Evolutionary conservation across 2,329 filamentous ascomycete species (phyloP), one percentile per base, ranked within the genome.

Genomic region (Stromatinia cepivora): DNA sequence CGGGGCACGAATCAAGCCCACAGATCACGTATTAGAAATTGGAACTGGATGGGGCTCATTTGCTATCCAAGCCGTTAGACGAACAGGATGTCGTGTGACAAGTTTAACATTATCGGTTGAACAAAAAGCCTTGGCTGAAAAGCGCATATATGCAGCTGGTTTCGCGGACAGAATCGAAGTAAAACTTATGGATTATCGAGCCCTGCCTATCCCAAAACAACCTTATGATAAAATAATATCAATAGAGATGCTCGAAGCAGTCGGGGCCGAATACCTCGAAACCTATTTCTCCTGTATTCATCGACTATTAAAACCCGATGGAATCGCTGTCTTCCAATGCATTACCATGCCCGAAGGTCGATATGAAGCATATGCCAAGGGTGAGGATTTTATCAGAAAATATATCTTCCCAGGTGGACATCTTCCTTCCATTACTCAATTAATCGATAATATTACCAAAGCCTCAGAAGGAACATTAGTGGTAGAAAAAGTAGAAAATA

Each of bases 381-480:
- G 85, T 3, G 87, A 90, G 77, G 90, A 92, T 76, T 93, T 93
- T 79, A 92, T 93, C 76, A 86, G 89, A 69, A 87, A 88, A 71
- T 92, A 93, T 79, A 92, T 93, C 67, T 93, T 93, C 79, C 91
- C 90, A 0, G 90, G 90, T n/a, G 91, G 90, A 0, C 89, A 92
- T 75, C 81, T 93, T 9, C 87, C 87, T 0, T 85, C 84, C 1
- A 53, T 68, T 15, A 69, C 67, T n/a, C 84, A 88, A 72, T 79
- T 89, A 25, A 79, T 89, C 34, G 81, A 83, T 63, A 84, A 88
- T 46, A 89, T 93, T 72, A 85, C 83, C 53, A 81, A 82, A 36
- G 87, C 87, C 46, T 90, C 88, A 0, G 79, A 82, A 13, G 87
- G 87, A 0, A 85, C 85, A 0, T 81, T 93, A 9, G 84, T 92